These are phyloP conservation scores for Paramecium primaurelia DNA, from an alignment of 73 alveolate species.

Conservation along the genomic window DNA sequence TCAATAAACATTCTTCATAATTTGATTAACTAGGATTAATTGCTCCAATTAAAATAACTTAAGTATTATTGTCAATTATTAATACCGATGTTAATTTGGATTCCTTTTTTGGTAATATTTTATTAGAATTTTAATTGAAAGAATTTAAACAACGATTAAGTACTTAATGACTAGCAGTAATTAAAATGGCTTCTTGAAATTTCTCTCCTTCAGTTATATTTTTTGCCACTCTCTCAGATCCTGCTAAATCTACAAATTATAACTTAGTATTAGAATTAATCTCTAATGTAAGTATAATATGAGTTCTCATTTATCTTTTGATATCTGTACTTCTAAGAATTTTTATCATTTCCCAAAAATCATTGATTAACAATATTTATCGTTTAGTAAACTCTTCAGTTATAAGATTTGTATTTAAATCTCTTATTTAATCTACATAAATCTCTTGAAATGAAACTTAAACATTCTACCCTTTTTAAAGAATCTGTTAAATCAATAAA, in stretches of 20 bases:
- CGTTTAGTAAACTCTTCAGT: slow-evolving; percentile 14
- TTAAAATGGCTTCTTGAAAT: slow-evolving; percentile 50
- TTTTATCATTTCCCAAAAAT: slow-evolving; percentile 19
- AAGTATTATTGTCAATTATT: background rate
- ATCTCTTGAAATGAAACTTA: slow-evolving; percentile 18
- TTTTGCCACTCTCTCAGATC: slow-evolving; percentile 61
- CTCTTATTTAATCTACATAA: background rate
- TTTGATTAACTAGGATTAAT: slow-evolving; percentile 58
- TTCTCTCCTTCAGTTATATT: slow-evolving; percentile 52
- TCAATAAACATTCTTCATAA: slow-evolving; percentile 48
- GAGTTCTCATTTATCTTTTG: background rate
- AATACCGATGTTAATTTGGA: background rate
- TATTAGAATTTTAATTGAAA: background rate
- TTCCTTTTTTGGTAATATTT: background rate
- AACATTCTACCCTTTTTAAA: background rate
- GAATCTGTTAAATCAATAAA: background rate
- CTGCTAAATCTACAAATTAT: slow-evolving; percentile 59
- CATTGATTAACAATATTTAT: background rate
- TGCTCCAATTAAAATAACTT: slow-evolving; percentile 32
- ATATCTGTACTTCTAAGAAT: background rate
- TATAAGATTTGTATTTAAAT: background rate
- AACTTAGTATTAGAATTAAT: background rate
- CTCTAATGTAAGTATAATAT: slow-evolving; percentile 6
- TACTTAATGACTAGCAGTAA: background rate
- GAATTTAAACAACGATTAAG: background rate